Evolutionary conservation across 306 rosid species (phyloP), one percentile per base, ranked within the genome.

Genomic region (Lagenaria siceraria): DNA sequence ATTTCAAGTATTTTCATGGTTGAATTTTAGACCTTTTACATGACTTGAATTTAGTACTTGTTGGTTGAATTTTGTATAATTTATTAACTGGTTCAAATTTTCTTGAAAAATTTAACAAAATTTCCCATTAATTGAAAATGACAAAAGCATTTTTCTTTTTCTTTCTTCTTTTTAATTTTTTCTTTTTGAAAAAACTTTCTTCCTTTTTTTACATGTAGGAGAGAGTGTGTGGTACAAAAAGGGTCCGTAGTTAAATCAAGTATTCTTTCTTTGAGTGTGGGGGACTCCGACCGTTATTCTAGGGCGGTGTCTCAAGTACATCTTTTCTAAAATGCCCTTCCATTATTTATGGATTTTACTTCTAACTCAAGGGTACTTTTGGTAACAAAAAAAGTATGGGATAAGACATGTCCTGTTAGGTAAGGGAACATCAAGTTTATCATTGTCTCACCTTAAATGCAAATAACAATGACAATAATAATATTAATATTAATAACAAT

Each of bases 351-450:
- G 73, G 29, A 31, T 72, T 5, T 24, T 18, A 61, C 46, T 52
- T 22, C 24, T 17, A 33, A 18, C 24, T 19, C 2, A 31, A 55
- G 78, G 89, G 69, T 69, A 70, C 27, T 52, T n/a, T 61, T 31
- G 82, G 76, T 17, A 59, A 40, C 27, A 9, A 17, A 8, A 14
- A 24, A 8, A 43, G 78, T 79, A 74, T 15, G 87, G 76, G 75
- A 86, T 86, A 83, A 81, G 87, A 86, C 78, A 69, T 80, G 84
- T 61, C 8, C 68, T 27, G 79, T 81, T 81, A 66, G 79, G 79
- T 68, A 74, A 70, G 81, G 54, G 69, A 70, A 49, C 72, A 27
- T 48, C 51, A 70, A 51, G 6, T 80, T 40, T n/a, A 59, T 58
- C 65, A 59, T 78, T 43, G 49, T 75, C 77, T 78, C 43, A 31